Evolutionary conservation across 2,329 filamentous ascomycete genomes (phyloP), one percentile per base, ranked within the genome.

Genomic region (Aspergillus ochraceus): DNA sequence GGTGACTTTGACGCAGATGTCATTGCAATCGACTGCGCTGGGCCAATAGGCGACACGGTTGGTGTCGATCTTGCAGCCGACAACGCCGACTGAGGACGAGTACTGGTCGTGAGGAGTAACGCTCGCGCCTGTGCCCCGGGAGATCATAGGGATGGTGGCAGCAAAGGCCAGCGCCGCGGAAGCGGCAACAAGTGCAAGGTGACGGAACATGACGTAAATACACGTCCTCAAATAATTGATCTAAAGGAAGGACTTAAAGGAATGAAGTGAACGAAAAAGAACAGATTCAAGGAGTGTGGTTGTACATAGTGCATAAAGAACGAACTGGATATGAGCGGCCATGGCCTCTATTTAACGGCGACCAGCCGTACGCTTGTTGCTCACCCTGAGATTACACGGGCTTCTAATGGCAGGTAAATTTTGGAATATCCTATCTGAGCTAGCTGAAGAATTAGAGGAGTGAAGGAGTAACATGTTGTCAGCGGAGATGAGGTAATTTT

Each of bases 261-360:
- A 32, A 32, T 32, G 30, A 51, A n/a, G 2, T 6, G 30, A 29
- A 50, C 22, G 22, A 17, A 29, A 50, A 50, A 10, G 22, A 26
- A 50, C 22, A 20, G 49, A 50, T 52, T 36, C 6, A 52, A 52
- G 49, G 49, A 52, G 49, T 52, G 49, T 52, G 49, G 2, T 52
- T 52, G 49, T 36, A n/a, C n/a, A n/a, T n/a, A 52, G n/a, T 2
- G 49, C 49, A 52, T 52, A 36, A 36, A 52, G 49, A 22, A 36
- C 49, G 49, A 36, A 52, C 26, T 36, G 26, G 17, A 52, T 52
- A 36, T 52, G 29, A n/a, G 49, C 49, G 6, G 49, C 49, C 29
- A 52, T 52, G n/a, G 49, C 49, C 49, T 52, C 49, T 52, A 52
- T 52, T 52, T 52, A 52, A 52, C 49, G 4, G 17, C 49, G 26